These are phyloP conservation scores for Citrus sp. DNA, from an alignment of 345 rosid genomes.

Conservation along the genomic window DNA sequence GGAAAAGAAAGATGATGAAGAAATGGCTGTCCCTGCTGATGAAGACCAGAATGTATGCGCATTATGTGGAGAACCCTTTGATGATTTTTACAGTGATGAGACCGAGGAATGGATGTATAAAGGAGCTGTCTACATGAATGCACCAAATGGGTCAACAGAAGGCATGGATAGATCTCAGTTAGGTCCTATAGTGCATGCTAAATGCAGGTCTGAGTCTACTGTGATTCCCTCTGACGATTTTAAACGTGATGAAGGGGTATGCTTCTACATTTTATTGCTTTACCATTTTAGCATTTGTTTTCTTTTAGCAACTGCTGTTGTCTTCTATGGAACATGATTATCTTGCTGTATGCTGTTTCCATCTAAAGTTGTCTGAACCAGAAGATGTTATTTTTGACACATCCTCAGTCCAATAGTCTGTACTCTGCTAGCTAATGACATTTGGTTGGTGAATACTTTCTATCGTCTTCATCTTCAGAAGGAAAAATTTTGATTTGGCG, in stretches of 20 bases:
- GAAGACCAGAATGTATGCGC: slow-evolving; percentile 93
- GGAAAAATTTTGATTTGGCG: not conserved
- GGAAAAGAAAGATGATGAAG: slow-evolving; percentile 88
- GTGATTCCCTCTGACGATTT: slow-evolving; percentile 47
- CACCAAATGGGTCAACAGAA: slow-evolving; percentile 46
- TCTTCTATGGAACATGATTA: not conserved
- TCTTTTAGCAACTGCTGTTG: not conserved
- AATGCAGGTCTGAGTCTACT: slow-evolving; percentile 89
- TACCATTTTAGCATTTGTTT: not conserved
- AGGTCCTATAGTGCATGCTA: slow-evolving; percentile 99
- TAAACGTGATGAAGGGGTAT: slow-evolving; percentile 54
- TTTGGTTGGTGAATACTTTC: not conserved
- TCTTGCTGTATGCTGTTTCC: not conserved
- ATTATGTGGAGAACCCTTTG: slow-evolving; percentile 93
- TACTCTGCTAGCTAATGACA: not conserved
- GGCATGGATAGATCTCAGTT: slow-evolving; percentile 76
- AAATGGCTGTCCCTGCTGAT: slow-evolving; percentile 97
- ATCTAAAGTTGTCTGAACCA: not conserved
- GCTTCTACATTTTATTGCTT: slow-evolving; percentile 18
- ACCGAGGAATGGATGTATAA: slow-evolving; percentile 99
- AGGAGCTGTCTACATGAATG: slow-evolving; percentile 96
- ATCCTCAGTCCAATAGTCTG: not conserved
- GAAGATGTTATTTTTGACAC: not conserved
- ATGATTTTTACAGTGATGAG: slow-evolving; percentile 96
- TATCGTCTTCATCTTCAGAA: not conserved